A percentile compares a stretch with the other conserved stretches of the same genome.
Conservation (phyloP, 305 asterid species). For the Euphrasia arctica region DNA sequence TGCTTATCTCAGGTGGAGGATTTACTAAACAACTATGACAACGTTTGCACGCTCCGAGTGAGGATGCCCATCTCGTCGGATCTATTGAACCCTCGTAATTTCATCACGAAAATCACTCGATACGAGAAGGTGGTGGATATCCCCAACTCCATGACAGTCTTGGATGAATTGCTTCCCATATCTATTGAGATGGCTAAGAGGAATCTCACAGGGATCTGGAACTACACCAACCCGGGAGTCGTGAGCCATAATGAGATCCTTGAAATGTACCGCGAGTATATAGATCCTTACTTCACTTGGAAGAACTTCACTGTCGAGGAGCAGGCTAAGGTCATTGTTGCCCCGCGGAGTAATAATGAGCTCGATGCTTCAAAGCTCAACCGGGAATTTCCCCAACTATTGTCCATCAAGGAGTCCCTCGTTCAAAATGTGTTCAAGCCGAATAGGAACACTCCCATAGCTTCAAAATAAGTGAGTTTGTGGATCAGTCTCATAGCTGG, state of each 20-base stretch:
- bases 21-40: slow-evolving; percentile 62
- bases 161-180: slow-evolving; percentile 72
- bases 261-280: slow-evolving; percentile 62
- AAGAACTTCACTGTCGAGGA: slow-evolving; percentile 71
- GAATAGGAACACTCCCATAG: slow-evolving; percentile 54
- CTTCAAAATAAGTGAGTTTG: slow-evolving; percentile 30
- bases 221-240: slow-evolving; percentile 80
- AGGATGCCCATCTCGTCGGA: slow-evolving; percentile 78
- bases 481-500: background rate
- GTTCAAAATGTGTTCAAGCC: slow-evolving; percentile 59
- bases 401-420: slow-evolving; percentile 69
- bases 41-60: slow-evolving; percentile 71
- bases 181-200: slow-evolving; percentile 79
- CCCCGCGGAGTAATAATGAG: slow-evolving; percentile 76
- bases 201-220: slow-evolving; percentile 68
- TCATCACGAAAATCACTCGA: slow-evolving; percentile 67
- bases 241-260: slow-evolving; percentile 75
- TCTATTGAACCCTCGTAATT: slow-evolving; percentile 61
- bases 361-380: slow-evolving; percentile 43
- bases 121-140: slow-evolving; percentile 72
- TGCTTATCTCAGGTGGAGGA: slow-evolving; percentile 56
- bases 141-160: slow-evolving; percentile 75
- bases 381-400: slow-evolving; percentile 54
- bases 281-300: slow-evolving; percentile 58
- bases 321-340: slow-evolving; percentile 72